Percentiles rank a stretch among this genome's conserved stretches.
These are phyloP conservation scores for Durio zibethinus DNA, from an alignment of 345 rosid genomes.

Conservation along the genomic window DNA sequence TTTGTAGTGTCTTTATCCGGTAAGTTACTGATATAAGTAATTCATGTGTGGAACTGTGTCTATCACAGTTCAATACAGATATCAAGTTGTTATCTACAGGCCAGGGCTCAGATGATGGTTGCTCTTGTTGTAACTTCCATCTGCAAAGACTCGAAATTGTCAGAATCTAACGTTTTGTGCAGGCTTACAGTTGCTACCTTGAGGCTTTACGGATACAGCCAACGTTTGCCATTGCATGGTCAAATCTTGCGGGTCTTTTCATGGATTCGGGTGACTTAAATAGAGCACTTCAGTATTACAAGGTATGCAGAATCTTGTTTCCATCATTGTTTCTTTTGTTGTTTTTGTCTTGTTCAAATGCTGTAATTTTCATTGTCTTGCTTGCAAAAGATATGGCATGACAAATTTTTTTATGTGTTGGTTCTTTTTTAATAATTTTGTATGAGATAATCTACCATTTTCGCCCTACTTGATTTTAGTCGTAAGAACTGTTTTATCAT, in stretches of 20 bases:
- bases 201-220: constrained; percentile 98
- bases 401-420: neutral
- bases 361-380: neutral
- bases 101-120: constrained; percentile 74
- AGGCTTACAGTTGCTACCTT: constrained; percentile 96
- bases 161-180: constrained; percentile 78
- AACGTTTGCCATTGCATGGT: constrained; percentile 98
- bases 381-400: neutral
- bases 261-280: constrained; percentile 97
- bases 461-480: neutral
- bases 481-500: neutral
- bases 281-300: constrained; percentile 91
- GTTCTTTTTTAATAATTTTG: neutral
- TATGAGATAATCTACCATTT: neutral
- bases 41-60: constrained; percentile 67
- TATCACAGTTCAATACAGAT: constrained; percentile 64
- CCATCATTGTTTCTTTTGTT: neutral
- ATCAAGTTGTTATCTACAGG: constrained; percentile 65
- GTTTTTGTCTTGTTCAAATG: neutral
- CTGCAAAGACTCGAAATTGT: constrained; percentile 63
- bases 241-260: constrained; percentile 96
- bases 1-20: constrained; percentile 31
- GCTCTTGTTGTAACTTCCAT: constrained; percentile 74
- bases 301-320: constrained; percentile 46
- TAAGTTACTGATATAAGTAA: constrained; percentile 60